Evolutionary conservation across 2,329 filamentous ascomycete species (phyloP).

Genomic region (Pseudophaeomoniella oleicola): DNA sequence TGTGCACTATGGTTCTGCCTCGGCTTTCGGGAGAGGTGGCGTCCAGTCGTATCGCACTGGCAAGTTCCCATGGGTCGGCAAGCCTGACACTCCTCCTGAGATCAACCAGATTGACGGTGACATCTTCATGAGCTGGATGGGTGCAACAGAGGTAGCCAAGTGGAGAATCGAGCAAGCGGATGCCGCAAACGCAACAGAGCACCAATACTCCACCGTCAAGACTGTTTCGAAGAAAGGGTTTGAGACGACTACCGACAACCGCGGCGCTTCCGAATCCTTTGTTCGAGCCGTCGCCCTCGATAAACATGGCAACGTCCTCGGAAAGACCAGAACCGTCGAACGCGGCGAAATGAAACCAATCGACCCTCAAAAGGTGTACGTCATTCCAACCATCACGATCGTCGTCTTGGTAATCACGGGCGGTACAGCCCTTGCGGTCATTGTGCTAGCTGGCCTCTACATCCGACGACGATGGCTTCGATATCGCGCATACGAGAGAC

Average conservation of each 20-base stretch:
- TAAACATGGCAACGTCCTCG: neutral
- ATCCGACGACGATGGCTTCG: neutral
- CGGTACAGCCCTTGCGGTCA: neutral
- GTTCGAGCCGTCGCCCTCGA: neutral
- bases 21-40: neutral
- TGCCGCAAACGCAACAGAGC: neutral
- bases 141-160: constrained; percentile 20
- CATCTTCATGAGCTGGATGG: constrained; percentile 25
- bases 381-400: neutral
- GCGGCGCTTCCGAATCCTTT: neutral
- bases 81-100: constrained; percentile 7
- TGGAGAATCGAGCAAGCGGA: constrained; percentile 17
- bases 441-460: neutral
- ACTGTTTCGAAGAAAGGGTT: neutral
- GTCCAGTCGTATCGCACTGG: constrained; percentile 10
- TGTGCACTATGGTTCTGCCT: neutral
- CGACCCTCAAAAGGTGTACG: neutral
- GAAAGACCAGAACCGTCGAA: neutral
- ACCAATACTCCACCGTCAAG: neutral
- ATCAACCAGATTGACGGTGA: constrained; percentile 8
- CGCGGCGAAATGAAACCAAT: neutral
- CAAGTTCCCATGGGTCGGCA: constrained; percentile 10
- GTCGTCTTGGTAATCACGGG: neutral
- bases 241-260: constrained; percentile 1
- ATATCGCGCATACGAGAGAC: neutral